These are phyloP conservation scores for maize (Zea mays) DNA, from an alignment of 176 grass and related monocot genomes.

Conservation along the genomic window Zm-B73-REFERENCE-NAM-5.0 NC_050105.1:69053501-69054000, in stretches of 20 bases:
- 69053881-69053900: too few relatives aligned
- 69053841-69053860: too few relatives aligned
- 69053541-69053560: conserved; percentile 19
- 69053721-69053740: background rate
- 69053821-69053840: too few relatives aligned
- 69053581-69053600: conserved; percentile 6
- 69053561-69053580: background rate
- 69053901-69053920: too few relatives aligned
- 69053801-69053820: too few relatives aligned
- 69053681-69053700: conserved; percentile 11
- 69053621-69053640: conserved; percentile 12
- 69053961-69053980: too few relatives aligned
- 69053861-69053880: too few relatives aligned
- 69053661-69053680: background rate
- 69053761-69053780: conserved; percentile 31
- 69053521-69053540: conserved; percentile 12
- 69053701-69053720: background rate
- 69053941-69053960: too few relatives aligned
- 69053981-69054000: too few relatives aligned
- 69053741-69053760: conserved; percentile 38
- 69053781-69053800: background rate
- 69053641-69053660: conserved; percentile 19
- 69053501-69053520: background rate
- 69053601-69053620: conserved; percentile 15
- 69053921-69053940: too few relatives aligned